These are phyloP conservation scores for Microcyclospora pomicola DNA, from an alignment of 2,329 filamentous ascomycete genomes.

Conservation along the genomic window DNA sequence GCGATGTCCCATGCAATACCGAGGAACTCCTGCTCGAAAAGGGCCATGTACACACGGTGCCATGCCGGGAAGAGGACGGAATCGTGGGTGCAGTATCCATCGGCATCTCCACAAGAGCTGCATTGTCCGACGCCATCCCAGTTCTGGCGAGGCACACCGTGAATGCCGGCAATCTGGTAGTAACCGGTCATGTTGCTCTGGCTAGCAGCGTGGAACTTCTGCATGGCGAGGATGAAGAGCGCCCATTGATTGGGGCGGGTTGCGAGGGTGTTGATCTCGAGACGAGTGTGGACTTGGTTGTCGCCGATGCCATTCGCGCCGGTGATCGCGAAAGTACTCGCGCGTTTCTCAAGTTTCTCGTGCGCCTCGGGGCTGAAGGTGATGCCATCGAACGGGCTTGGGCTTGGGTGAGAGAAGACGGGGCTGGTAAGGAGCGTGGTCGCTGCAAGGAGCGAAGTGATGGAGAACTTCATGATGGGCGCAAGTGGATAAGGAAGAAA, in stretches of 20 bases:
- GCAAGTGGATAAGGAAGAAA: background rate
- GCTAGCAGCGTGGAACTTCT: conserved; percentile 6
- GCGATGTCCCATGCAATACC: conserved; percentile 10
- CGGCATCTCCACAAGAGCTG: conserved; percentile 7
- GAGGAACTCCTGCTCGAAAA: conserved; percentile 16
- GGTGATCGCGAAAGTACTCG: background rate
- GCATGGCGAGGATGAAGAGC: conserved; percentile 13
- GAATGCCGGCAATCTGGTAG: conserved; percentile 13
- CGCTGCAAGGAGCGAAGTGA: background rate
- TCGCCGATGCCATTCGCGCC: conserved; percentile 4
- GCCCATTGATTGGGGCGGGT: conserved; percentile 14
- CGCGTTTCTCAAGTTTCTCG: background rate
- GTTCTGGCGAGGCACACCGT: conserved; percentile 14
- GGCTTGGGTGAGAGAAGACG: background rate
- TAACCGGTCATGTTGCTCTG: conserved; percentile 6
- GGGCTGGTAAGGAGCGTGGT: background rate
- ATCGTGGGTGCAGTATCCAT: conserved; percentile 16
- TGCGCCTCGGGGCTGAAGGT: too few species aligned
- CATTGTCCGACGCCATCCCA: conserved; percentile 13
- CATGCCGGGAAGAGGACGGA: conserved; percentile 16
- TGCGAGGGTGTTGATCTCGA: conserved; percentile 13
- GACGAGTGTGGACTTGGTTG: conserved; percentile 8
- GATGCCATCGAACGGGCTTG: too few species aligned
- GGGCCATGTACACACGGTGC: conserved; percentile 16
- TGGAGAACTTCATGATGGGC: background rate